These are phyloP conservation scores for Pisolithus microcarpus DNA, from an alignment of 768 basidiomycete genomes.

Conservation along the genomic window DNA sequence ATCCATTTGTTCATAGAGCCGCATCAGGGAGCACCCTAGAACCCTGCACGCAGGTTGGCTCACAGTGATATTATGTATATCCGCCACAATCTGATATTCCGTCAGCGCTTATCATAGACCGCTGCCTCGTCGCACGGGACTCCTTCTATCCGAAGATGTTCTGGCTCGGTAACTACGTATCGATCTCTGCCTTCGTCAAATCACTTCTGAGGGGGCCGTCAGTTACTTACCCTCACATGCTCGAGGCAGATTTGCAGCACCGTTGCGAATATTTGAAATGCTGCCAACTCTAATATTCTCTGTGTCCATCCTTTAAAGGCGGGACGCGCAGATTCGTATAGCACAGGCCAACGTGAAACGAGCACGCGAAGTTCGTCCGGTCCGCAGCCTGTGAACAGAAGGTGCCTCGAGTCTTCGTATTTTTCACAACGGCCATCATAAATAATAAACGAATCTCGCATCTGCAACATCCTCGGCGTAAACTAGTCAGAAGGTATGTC, in stretches of 20 bases:
- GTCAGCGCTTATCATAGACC: constrained; percentile 3
- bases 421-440: no score
- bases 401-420: no score
- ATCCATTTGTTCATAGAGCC: constrained; percentile 9
- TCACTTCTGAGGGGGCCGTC: constrained; percentile 8
- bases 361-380: no score
- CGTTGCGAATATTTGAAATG: constrained; percentile 23
- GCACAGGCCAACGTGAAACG: no score
- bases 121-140: no score
- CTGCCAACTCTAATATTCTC: constrained; percentile 10
- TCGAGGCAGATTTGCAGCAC: constrained; percentile 13
- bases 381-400: no score
- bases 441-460: no score
- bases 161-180: neutral
- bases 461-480: no score
- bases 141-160: neutral
- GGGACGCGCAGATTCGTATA: neutral
- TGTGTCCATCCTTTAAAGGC: constrained; percentile 5
- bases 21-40: constrained; percentile 29
- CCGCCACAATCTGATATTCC: constrained; percentile 5
- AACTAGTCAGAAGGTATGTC: no score
- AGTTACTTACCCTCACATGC: constrained; percentile 9
- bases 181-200: neutral
- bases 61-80: constrained; percentile 27
- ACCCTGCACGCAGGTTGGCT: constrained; percentile 9